These are phyloP conservation scores for Millerago galiae DNA, from an alignment of 805 yeast genomes.

Conservation along the genomic window DNA sequence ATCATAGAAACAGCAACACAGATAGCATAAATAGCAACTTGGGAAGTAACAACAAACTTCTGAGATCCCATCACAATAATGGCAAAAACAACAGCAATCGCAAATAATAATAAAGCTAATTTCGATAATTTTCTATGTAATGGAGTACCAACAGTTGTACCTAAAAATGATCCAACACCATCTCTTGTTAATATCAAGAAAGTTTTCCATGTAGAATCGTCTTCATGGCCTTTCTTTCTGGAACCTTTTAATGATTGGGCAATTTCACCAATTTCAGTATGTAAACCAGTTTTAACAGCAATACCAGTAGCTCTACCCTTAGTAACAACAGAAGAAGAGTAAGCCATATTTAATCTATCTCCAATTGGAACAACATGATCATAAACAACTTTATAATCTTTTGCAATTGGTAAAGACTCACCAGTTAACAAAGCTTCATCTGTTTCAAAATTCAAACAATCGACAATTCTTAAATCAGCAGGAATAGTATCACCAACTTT, in stretches of 20 bases:
- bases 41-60: slow-evolving; percentile 62
- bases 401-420: slow-evolving; percentile 59
- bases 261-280: slow-evolving; percentile 70
- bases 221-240: slow-evolving; percentile 36
- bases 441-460: slow-evolving; percentile 58
- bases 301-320: slow-evolving; percentile 73
- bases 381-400: slow-evolving; percentile 39
- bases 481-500: slow-evolving; percentile 72
- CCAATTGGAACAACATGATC: slow-evolving; percentile 51
- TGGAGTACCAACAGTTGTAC: slow-evolving; percentile 77
- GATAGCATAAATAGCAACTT: slow-evolving; percentile 84
- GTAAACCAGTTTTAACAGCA: slow-evolving; percentile 60
- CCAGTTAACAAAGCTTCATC: slow-evolving; percentile 66
- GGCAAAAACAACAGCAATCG: slow-evolving; percentile 78
- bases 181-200: slow-evolving; percentile 38
- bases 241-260: slow-evolving; percentile 50
- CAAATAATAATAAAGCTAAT: slow-evolving; percentile 66
- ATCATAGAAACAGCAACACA: slow-evolving; percentile 78
- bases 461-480: slow-evolving; percentile 60
- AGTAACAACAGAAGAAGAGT: slow-evolving; percentile 58
- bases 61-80: slow-evolving; percentile 85
- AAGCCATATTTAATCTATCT: slow-evolving; percentile 68
- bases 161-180: slow-evolving; percentile 61
- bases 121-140: slow-evolving; percentile 68
- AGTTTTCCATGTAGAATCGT: slow-evolving; percentile 35